These are phyloP conservation scores for Suillus brevipes DNA, from an alignment of 768 basidiomycete genomes.

Conservation along the genomic window DNA sequence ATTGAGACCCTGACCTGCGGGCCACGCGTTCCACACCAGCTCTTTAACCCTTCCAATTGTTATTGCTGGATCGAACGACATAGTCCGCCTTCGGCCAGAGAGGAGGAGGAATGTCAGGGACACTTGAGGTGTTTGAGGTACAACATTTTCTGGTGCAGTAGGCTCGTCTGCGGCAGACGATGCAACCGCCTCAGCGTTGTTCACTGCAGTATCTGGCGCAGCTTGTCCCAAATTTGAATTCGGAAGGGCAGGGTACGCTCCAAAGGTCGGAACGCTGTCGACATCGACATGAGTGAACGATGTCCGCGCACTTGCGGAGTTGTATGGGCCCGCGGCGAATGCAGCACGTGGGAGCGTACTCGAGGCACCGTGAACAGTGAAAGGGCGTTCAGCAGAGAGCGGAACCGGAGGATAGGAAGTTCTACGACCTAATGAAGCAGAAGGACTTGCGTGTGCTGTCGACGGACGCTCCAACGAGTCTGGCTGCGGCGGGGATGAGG, in stretches of 20 bases:
- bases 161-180: neutral
- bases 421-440: constrained; percentile 13
- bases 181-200: constrained; percentile 13
- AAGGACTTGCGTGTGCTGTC: constrained; percentile 27
- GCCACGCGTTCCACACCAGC: constrained; percentile 83
- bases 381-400: constrained; percentile 22
- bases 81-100: constrained; percentile 64
- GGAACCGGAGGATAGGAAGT: constrained; percentile 7
- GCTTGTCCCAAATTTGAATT: neutral
- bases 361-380: constrained; percentile 16
- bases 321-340: constrained; percentile 20
- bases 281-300: constrained; percentile 54
- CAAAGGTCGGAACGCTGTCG: constrained; percentile 24
- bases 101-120: constrained; percentile 72
- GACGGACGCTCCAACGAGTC: constrained; percentile 30
- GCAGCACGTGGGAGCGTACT: constrained; percentile 1
- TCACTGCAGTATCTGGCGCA: constrained; percentile 6
- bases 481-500: constrained; percentile 23
- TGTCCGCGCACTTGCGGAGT: constrained; percentile 49
- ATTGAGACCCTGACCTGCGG: constrained; percentile 48
- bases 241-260: constrained; percentile 24
- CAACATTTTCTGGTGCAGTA: constrained; percentile 12
- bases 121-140: constrained; percentile 65
- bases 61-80: constrained; percentile 74
- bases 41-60: constrained; percentile 80